A percentile compares a stretch with the other conserved stretches of the same genome.
phyloP scores from a whole-genome alignment of 495 filamentous ascomycete species.

The Amphirosellinia nigrospora region DNA sequence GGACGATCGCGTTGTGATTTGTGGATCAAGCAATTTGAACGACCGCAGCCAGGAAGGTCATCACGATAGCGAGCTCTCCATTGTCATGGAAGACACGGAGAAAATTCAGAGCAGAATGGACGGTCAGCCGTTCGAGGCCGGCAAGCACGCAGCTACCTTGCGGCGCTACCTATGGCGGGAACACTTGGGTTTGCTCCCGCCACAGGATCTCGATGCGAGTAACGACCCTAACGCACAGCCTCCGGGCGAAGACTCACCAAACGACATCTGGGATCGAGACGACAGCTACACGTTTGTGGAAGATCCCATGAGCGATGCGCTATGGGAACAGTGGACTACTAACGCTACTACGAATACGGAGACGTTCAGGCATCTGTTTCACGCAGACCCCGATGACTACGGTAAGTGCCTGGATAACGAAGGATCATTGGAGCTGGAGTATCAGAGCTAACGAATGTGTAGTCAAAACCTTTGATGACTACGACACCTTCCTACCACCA shows the following conservation, averaged over 20 bases:
- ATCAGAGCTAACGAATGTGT: not conserved
- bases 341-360: slow-evolving; percentile 80
- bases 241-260: slow-evolving; percentile 71
- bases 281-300: slow-evolving; percentile 76
- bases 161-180: slow-evolving; percentile 90
- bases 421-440: not conserved
- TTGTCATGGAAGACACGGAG: slow-evolving; percentile 87
- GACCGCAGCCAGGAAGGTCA: slow-evolving; percentile 89
- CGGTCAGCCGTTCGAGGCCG: slow-evolving; percentile 74
- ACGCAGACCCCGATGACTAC: slow-evolving; percentile 88
- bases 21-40: slow-evolving; percentile 90
- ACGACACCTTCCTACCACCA: slow-evolving; percentile 75
- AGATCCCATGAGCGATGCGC: slow-evolving; percentile 77
- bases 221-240: slow-evolving; percentile 82
- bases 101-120: slow-evolving; percentile 78
- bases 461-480: slow-evolving; percentile 88
- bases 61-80: slow-evolving; percentile 91
- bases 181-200: slow-evolving; percentile 81
- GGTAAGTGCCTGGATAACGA: slow-evolving; percentile 49
- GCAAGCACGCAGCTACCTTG: slow-evolving; percentile 78
- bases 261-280: slow-evolving; percentile 66
- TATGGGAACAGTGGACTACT: slow-evolving; percentile 86
- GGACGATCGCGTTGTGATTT: slow-evolving; percentile 81
- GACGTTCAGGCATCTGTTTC: slow-evolving; percentile 87
- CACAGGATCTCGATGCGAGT: slow-evolving; percentile 73